Conservation (phyloP, 306 rosid genomes). For the Alnus rubra region DNA sequence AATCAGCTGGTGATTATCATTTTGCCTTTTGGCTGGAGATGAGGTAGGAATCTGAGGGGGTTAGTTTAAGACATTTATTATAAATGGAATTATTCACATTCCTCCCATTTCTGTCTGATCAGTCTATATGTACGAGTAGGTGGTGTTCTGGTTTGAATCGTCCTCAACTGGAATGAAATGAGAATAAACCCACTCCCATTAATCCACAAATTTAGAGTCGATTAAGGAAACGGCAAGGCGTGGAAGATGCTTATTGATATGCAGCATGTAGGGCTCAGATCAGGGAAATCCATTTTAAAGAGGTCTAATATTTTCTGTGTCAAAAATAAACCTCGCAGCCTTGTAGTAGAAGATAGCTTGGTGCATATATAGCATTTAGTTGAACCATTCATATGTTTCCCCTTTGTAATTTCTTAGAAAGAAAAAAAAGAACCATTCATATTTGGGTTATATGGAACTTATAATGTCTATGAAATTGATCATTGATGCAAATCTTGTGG, state of each 20-base stretch:
- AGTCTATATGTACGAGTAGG: not conserved
- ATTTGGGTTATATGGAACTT: too few species aligned
- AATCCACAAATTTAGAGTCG: not conserved
- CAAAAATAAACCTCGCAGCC: not conserved
- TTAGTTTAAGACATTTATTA: not conserved
- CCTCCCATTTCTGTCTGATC: not conserved
- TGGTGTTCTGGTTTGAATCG: not conserved
- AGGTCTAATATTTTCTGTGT: not conserved
- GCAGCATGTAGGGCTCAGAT: not conserved
- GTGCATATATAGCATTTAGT: not conserved
- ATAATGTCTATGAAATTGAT: too few species aligned
- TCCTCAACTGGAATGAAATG: not conserved
- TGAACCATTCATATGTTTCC: not conserved
- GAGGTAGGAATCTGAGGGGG: not conserved
- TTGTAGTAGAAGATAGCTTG: not conserved
- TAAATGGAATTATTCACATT: not conserved
- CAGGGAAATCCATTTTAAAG: not conserved
- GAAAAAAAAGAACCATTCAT: too few species aligned
- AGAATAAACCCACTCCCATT: not conserved
- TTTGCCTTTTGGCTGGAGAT: not conserved
- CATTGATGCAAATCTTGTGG: not conserved
- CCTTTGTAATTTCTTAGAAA: too few species aligned
- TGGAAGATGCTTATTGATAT: not conserved
- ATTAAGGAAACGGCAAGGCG: not conserved
- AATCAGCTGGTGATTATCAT: too few species aligned